A percentile compares a stretch with the other conserved stretches of the same genome.
Evolutionary conservation across 2,329 filamentous ascomycete species (phyloP).

Genomic region (Aureobasidium sp.): DNA sequence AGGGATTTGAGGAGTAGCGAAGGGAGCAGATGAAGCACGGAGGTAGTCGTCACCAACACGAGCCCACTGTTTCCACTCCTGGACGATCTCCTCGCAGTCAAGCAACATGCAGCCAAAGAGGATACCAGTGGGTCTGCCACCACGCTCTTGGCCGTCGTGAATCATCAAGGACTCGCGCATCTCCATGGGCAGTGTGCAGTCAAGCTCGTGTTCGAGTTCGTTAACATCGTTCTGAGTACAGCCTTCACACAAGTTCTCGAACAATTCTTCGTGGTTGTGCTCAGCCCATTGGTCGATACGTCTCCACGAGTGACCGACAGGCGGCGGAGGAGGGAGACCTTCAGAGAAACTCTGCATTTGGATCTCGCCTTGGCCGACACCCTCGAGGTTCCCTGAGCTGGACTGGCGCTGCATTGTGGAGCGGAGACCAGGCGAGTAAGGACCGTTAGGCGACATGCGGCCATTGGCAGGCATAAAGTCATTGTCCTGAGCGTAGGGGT

Average conservation of each 20-base stretch:
- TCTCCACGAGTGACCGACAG: conserved; percentile 81
- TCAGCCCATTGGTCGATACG: conserved; percentile 93
- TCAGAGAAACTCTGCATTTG: conserved; percentile 95
- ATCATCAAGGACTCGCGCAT: conserved; percentile 83
- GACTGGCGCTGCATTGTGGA: conserved; percentile 57
- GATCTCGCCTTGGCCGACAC: conserved; percentile 70
- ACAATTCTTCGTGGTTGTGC: conserved; percentile 90
- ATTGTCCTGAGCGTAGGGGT: conserved; percentile 68
- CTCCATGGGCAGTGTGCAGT: conserved; percentile 88
- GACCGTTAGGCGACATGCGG: conserved; percentile 60
- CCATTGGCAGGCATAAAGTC: conserved; percentile 71
- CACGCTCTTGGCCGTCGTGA: conserved; percentile 96
- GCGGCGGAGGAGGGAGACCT: conserved; percentile 80
- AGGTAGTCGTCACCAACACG: conserved; percentile 87
- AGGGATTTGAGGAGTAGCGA: conserved; percentile 54
- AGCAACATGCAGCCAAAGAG: conserved; percentile 92
- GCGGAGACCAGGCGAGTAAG: conserved; percentile 85
- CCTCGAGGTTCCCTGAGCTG: conserved; percentile 51
- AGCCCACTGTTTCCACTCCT: conserved; percentile 97
- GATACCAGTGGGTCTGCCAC: conserved; percentile 81
- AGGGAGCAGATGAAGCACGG: conserved; percentile 26
- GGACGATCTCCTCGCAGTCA: conserved; percentile 95
- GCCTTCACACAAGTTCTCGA: conserved; percentile 85
- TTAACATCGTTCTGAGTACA: conserved; percentile 93
- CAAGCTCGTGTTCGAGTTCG: conserved; percentile 90